Evolutionary conservation across 106 monocot species (phyloP).

Genomic region (Narthecium ossifragum): DNA sequence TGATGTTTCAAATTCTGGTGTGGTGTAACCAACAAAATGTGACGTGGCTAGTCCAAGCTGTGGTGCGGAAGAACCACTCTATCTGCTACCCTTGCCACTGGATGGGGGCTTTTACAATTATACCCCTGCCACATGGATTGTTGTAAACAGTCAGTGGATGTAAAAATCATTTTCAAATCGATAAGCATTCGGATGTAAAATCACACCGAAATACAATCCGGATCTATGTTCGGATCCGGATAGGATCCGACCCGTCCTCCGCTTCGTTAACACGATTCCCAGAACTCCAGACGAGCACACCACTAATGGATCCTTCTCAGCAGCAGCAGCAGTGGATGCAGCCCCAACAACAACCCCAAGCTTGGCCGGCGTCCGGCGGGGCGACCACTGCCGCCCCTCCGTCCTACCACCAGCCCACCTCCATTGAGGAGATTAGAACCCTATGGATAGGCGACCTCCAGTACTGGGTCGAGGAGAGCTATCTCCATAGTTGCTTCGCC

Average conservation of each 20-base stretch:
- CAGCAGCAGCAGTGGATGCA: slow-evolving; percentile 37
- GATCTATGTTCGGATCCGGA: too few species aligned
- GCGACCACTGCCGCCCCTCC: slow-evolving; percentile 6
- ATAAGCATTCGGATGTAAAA: not conserved
- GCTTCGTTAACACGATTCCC: not conserved
- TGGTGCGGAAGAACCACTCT: too few species aligned
- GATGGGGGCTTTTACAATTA: too few species aligned
- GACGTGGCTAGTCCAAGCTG: too few species aligned
- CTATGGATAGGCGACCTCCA: slow-evolving; percentile 95
- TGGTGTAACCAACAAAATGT: too few species aligned
- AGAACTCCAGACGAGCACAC: not conserved
- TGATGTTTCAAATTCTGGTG: too few species aligned
- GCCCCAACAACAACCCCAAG: slow-evolving; percentile 14
- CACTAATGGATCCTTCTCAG: slow-evolving; percentile 3
- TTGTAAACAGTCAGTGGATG: not conserved
- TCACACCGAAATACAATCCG: too few species aligned
- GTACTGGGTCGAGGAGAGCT: slow-evolving; percentile 95
- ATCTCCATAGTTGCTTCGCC: slow-evolving; percentile 82
- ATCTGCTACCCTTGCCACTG: too few species aligned
- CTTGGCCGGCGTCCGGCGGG: slow-evolving; percentile 18
- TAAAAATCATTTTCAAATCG: not conserved
- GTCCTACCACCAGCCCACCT: slow-evolving; percentile 56
- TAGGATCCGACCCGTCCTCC: too few species aligned
- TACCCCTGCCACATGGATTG: not conserved
- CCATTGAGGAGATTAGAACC: slow-evolving; percentile 70